Base-by-base conservation (phyloP, 208 protist genomes). In the Leishmania major region DNA sequence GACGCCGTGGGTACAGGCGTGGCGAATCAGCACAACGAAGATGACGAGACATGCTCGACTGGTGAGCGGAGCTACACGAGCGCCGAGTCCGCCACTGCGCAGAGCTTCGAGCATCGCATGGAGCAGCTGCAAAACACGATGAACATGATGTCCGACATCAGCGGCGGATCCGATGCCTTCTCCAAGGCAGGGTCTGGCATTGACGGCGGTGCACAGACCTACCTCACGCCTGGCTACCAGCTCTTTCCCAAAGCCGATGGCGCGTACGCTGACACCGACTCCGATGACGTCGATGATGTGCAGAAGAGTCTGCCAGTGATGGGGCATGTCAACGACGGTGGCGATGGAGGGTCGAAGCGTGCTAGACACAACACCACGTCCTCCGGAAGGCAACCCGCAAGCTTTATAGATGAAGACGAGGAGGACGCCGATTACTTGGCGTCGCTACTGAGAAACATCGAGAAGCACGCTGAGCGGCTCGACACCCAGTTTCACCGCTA, bases 401-500 rank as follows among this genome's bases (percentile, higher is more conserved):
- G 35, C 11, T 53, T 28, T 3, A 5, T 31, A 17, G 40, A 67
- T 59, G 40, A 67, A 6, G 75, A 83, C 55, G 78, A 76, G 49
- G 72, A 62, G 35, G 83, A 86, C 2, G 78, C 57, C 55, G 78
- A 83, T 25, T 86, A 86, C 67, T 43, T 86, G 57, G 71, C 72
- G 35, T 60, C 62, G 59, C 55, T 86, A 75, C 79, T 87, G 59
- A 73, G 80, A 45, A 73, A 87, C 76, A 84, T 87, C 57, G 80
- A 84, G 45, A 79, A 31, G 45, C 78, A 80, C 62, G 84, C 84
- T 19, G 77, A 76, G 31, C 67, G 83, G 3, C 82, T 83, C 22
- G 86, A 83, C 59, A 83, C 83, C 2, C 64, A 90, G 59, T 95
- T 92, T 73, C 88, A 89, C 59, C 84, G 75, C 43, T 95, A 95